Percentiles rank a stretch among this genome's conserved stretches.
Conservation (phyloP, 805 yeast species). For the Lachancea fermentati region DNA sequence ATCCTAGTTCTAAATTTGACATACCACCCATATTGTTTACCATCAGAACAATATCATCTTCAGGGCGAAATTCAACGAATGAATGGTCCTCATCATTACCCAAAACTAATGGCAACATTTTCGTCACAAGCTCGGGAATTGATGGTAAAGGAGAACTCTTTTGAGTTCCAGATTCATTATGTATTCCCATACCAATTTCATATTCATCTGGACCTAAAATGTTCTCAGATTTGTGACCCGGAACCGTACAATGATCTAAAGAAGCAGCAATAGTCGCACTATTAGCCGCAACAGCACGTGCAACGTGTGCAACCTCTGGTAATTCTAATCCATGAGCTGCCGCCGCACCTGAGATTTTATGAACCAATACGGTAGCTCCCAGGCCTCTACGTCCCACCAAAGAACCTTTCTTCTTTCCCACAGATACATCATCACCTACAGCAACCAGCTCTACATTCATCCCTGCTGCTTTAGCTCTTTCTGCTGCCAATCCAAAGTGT, state of each 20-base stretch:
- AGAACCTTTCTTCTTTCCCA: slow-evolving; percentile 73
- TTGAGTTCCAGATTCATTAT: slow-evolving; percentile 78
- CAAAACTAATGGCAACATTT: slow-evolving; percentile 51
- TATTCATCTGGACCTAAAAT: slow-evolving; percentile 51
- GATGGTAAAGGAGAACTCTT: slow-evolving; percentile 48
- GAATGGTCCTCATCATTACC: slow-evolving; percentile 66
- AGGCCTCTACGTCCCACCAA: slow-evolving; percentile 86
- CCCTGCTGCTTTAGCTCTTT: slow-evolving; percentile 72
- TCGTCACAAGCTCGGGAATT: slow-evolving; percentile 47
- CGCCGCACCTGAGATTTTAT: slow-evolving; percentile 75
- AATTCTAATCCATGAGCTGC: slow-evolving; percentile 38
- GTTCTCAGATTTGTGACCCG: slow-evolving; percentile 56
- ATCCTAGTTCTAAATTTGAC: slow-evolving; percentile 65
- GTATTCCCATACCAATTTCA: slow-evolving; percentile 89
- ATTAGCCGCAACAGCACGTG: slow-evolving; percentile 50
- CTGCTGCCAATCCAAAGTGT: slow-evolving; percentile 83
- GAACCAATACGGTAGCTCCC: slow-evolving; percentile 80
- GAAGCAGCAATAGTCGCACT: slow-evolving; percentile 81
- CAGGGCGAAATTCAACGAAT: slow-evolving; percentile 56
- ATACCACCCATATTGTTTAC: slow-evolving; percentile 84
- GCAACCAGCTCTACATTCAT: slow-evolving; percentile 61
- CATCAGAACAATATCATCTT: slow-evolving; percentile 59
- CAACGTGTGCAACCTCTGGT: slow-evolving; percentile 46
- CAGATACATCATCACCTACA: slow-evolving; percentile 86
- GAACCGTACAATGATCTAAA: slow-evolving; percentile 76